Conservation (phyloP, 495 filamentous ascomycete genomes). For the Penicillium herquei region DNA sequence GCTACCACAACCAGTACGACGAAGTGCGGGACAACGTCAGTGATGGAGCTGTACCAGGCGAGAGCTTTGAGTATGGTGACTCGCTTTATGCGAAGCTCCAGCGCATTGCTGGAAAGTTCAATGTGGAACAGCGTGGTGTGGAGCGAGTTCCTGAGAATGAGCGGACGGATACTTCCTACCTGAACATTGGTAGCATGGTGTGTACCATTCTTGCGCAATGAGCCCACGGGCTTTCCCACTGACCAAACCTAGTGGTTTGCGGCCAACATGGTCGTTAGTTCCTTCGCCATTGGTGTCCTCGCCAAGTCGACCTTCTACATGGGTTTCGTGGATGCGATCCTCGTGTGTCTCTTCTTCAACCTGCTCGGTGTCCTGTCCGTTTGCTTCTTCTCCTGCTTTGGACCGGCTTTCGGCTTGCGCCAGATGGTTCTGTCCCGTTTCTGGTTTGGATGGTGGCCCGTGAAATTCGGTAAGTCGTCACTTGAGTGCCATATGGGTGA, state of each 20-base stretch:
- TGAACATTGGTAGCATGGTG: constrained; percentile 76
- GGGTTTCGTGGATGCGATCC: constrained; percentile 73
- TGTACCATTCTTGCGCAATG: constrained; percentile 18
- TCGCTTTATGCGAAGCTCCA: constrained; percentile 65
- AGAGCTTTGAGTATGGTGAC: constrained; percentile 62
- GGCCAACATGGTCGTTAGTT: constrained; percentile 79
- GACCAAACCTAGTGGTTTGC: constrained; percentile 67
- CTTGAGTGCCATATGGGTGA: not conserved
- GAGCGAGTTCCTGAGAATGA: constrained; percentile 77
- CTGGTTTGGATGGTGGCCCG: constrained; percentile 73
- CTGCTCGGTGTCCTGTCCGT: constrained; percentile 70
- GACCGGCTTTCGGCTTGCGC: constrained; percentile 72
- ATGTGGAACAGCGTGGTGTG: constrained; percentile 76
- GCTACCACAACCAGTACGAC: not conserved
- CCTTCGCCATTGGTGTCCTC: constrained; percentile 77
- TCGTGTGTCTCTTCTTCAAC: constrained; percentile 79
- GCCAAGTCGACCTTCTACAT: constrained; percentile 65
- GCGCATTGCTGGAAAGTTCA: constrained; percentile 64
- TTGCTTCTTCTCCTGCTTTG: constrained; percentile 79
- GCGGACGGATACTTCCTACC: constrained; percentile 62
- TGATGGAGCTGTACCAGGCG: constrained; percentile 56
- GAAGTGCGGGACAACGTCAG: constrained; percentile 38
- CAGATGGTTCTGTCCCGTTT: constrained; percentile 86
- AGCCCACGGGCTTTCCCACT: constrained; percentile 16
- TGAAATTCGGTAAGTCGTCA: constrained; percentile 62